Evolutionary conservation across 1,284 basidiomycete species (phyloP).

Genomic region (Cryptococcus sp.): DNA sequence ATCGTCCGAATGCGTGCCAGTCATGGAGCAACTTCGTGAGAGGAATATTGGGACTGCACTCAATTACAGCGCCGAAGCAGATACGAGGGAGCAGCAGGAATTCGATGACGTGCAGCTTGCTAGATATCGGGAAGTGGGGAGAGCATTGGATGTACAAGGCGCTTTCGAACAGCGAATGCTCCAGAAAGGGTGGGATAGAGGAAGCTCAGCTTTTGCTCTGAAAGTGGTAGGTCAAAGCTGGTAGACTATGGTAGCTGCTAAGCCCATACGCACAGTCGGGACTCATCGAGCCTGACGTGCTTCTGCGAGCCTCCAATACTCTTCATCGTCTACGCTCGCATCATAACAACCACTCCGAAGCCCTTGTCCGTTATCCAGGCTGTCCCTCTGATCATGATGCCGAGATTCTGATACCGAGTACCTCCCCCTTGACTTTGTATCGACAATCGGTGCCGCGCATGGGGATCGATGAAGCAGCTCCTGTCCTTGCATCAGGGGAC

Average conservation of each 20-base stretch:
- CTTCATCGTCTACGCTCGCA: slow-evolving; percentile 14
- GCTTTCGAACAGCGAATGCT: slow-evolving; percentile 65
- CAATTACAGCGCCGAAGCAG: slow-evolving; percentile 79
- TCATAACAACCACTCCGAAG: slow-evolving; percentile 46
- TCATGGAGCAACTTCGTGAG: slow-evolving; percentile 65
- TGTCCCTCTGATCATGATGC: slow-evolving; percentile 51
- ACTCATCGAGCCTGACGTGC: slow-evolving; percentile 29
- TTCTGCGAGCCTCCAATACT: slow-evolving; percentile 33
- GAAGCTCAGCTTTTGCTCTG: slow-evolving; percentile 74
- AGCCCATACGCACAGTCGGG: slow-evolving; percentile 21
- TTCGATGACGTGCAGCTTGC: slow-evolving; percentile 20
- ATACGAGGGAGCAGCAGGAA: slow-evolving; percentile 56
- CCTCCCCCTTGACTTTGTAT: too few species aligned
- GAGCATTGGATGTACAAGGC: slow-evolving; percentile 70
- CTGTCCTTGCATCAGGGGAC: slow-evolving; percentile 51
- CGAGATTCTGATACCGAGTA: slow-evolving; percentile 11
- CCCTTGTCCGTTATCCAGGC: slow-evolving; percentile 61
- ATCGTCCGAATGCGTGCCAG: slow-evolving; percentile 64
- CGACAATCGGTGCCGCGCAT: too few species aligned
- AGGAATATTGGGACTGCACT: slow-evolving; percentile 73
- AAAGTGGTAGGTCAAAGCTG: slow-evolving; percentile 62
- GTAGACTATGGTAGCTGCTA: background rate
- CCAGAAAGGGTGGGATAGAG: slow-evolving; percentile 22
- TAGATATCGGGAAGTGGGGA: slow-evolving; percentile 41
- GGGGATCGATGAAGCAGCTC: slow-evolving; percentile 19